phyloP scores from a whole-genome alignment of 768 basidiomycete species.

The Hydnum rufescens region DNA sequence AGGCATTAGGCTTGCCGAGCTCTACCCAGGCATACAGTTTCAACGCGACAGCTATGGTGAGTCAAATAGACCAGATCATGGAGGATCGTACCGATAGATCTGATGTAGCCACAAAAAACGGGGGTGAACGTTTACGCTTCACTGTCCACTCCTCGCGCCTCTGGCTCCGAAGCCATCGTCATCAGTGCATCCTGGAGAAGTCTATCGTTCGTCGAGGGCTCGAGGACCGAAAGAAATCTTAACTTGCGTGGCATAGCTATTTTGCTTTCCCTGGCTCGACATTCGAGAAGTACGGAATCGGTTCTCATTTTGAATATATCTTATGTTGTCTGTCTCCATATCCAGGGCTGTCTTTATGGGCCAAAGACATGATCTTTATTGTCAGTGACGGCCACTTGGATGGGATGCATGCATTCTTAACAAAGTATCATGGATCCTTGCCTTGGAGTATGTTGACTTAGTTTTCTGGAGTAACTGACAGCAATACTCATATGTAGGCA shows the following conservation, averaged over 20 bases:
- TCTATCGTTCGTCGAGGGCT: conserved; percentile 26
- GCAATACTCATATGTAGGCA: conserved; percentile 17
- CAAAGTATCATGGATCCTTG: conserved; percentile 50
- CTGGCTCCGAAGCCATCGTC: conserved; percentile 85
- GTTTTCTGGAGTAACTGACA: background rate
- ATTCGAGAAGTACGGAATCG: conserved; percentile 46
- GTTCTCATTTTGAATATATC: background rate
- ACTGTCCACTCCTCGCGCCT: conserved; percentile 65
- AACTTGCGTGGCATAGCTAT: conserved; percentile 78
- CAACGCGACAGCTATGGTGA: background rate
- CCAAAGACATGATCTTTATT: conserved; percentile 82
- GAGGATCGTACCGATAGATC: background rate
- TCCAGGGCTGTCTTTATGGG: conserved; percentile 76
- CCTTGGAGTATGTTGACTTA: conserved; percentile 35
- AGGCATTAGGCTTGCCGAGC: conserved; percentile 50
- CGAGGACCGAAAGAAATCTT: conserved; percentile 17
- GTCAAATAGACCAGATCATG: too few relatives aligned
- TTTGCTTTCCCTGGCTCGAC: conserved; percentile 68
- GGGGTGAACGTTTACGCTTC: conserved; percentile 75
- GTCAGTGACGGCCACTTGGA: conserved; percentile 76
- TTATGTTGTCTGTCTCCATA: background rate
- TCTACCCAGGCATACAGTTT: conserved; percentile 53
- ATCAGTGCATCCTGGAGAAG: conserved; percentile 84
- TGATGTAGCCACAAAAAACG: background rate
- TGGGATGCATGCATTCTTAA: conserved; percentile 86